Conservation (phyloP, 164 flowering plant genomes). For the Chimonanthus salicifolius region DNA sequence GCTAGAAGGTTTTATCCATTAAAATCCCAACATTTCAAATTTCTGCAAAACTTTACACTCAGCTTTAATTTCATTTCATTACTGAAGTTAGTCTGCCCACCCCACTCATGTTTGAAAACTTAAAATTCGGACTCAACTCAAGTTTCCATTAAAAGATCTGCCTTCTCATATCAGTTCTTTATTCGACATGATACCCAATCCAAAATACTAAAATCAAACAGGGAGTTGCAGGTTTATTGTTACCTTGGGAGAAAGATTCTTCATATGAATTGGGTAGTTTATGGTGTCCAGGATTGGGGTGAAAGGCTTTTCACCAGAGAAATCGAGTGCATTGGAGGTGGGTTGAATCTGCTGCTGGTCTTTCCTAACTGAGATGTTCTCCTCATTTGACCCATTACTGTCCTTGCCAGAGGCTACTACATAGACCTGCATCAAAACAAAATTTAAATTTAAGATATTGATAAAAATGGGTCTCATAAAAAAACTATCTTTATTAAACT, state of each 20-base stretch:
- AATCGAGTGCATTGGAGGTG: constrained; percentile 4
- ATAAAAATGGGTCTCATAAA: background rate
- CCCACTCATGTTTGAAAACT: no score
- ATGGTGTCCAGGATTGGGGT: constrained; percentile 15
- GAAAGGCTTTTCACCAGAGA: constrained; percentile 15
- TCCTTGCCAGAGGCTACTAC: constrained; percentile 1
- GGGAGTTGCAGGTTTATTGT: background rate
- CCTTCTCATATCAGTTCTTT: background rate
- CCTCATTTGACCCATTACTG: background rate
- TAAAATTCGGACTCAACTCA: no score
- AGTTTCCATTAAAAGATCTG: background rate
- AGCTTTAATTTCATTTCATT: no score
- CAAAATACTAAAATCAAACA: background rate
- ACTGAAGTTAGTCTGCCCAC: no score
- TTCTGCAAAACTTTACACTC: no score
- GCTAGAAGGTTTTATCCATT: no score
- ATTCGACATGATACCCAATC: background rate
- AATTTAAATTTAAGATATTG: background rate
- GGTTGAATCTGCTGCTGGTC: background rate
- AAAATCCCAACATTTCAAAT: no score
- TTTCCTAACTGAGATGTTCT: background rate
- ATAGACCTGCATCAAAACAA: background rate
- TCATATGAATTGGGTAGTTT: constrained; percentile 13
- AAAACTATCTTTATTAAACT: background rate
- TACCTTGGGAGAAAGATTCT: constrained; percentile 12